These are phyloP conservation scores for Coriaria nepalensis DNA, from an alignment of 306 rosid species.

Conservation along the genomic window DNA sequence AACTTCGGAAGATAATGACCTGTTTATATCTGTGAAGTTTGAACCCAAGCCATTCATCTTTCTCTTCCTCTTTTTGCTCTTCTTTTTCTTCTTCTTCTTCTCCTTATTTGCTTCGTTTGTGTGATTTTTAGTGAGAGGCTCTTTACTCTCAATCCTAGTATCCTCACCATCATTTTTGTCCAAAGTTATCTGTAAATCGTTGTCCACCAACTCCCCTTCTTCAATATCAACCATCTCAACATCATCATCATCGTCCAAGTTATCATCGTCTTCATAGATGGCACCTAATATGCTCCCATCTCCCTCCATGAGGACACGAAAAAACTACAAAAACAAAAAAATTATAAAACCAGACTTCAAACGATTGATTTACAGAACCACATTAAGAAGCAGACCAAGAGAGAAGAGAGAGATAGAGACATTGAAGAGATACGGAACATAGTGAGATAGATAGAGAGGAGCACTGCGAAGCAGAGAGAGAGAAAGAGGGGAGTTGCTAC, in stretches of 20 bases:
- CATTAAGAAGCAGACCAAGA: no score
- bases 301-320: slow-evolving; percentile 54
- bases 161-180: slow-evolving; percentile 21
- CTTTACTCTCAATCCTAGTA: slow-evolving; percentile 15
- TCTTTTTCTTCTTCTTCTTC: no score
- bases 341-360: no score
- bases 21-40: slow-evolving; percentile 34
- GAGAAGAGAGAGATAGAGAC: no score
- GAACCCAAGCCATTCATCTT: slow-evolving; percentile 27
- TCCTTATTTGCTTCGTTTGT: slow-evolving; percentile 44
- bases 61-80: no score
- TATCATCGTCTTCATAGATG: slow-evolving; percentile 40
- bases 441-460: no score
- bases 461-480: no score
- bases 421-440: no score
- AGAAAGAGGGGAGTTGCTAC: no score
- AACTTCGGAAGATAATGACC: no score
- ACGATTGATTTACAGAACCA: no score
- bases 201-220: slow-evolving; percentile 70
- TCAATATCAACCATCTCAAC: slow-evolving; percentile 83
- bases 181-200: slow-evolving; percentile 10
- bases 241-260: slow-evolving; percentile 30
- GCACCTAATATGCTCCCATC: slow-evolving; percentile 54
- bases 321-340: no score
- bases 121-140: slow-evolving; percentile 21